phyloP scores from a whole-genome alignment of 2,329 filamentous ascomycete species.

The Cladophialophora chaetospira region DNA sequence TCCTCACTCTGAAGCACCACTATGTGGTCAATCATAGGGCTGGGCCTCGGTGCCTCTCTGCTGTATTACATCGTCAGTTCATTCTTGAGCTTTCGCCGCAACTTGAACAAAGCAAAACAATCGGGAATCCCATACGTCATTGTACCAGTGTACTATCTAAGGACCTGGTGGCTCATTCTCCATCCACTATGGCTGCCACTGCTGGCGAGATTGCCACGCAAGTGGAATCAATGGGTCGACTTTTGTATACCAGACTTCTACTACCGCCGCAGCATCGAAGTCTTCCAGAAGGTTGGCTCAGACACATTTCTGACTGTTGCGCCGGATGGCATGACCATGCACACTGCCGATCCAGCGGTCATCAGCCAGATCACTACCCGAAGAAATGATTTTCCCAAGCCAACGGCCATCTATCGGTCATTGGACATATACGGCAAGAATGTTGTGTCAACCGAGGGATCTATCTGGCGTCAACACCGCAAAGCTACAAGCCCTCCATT shows the following conservation, averaged over 20 bases:
- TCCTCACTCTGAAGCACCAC: background rate
- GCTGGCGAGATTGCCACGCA: slow-evolving; percentile 44
- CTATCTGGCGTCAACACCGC: slow-evolving; percentile 70
- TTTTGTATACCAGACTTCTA: slow-evolving; percentile 35
- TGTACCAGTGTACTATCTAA: slow-evolving; percentile 39
- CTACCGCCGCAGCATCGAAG: slow-evolving; percentile 39
- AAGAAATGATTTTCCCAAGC: slow-evolving; percentile 72
- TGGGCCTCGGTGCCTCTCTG: slow-evolving; percentile 11
- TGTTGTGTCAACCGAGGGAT: slow-evolving; percentile 69
- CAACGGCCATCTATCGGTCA: slow-evolving; percentile 59
- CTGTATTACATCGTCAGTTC: slow-evolving; percentile 17
- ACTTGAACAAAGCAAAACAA: slow-evolving; percentile 34
- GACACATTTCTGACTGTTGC: slow-evolving; percentile 68
- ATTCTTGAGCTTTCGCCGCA: slow-evolving; percentile 25
- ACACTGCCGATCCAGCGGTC: slow-evolving; percentile 64
- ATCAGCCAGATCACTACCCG: slow-evolving; percentile 66
- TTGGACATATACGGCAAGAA: slow-evolving; percentile 71
- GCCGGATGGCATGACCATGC: slow-evolving; percentile 56
- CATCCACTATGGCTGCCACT: slow-evolving; percentile 49
- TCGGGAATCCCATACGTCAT: slow-evolving; percentile 36
- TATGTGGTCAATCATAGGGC: slow-evolving; percentile 22
- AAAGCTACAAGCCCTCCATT: slow-evolving; percentile 72
- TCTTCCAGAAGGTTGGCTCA: slow-evolving; percentile 59
- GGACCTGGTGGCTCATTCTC: slow-evolving; percentile 50
- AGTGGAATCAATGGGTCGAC: slow-evolving; percentile 49